A percentile compares a stretch with the other conserved stretches of the same genome.
These are phyloP conservation scores for Colletotrichum sp. DNA, from an alignment of 2,329 filamentous ascomycete species.

Conservation along the genomic window DNA sequence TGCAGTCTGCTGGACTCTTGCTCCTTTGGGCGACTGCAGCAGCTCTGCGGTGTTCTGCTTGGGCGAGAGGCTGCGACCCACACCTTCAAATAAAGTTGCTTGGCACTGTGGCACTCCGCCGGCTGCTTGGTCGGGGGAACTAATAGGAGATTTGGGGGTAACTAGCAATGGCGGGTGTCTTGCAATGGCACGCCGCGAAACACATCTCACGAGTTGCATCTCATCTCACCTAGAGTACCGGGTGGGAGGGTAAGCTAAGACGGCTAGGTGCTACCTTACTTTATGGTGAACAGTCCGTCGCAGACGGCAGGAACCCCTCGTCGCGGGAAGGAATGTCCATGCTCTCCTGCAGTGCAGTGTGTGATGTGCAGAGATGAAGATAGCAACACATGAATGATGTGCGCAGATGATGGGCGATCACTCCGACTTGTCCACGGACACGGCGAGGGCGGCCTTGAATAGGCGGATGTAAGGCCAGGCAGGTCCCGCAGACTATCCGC, in stretches of 20 bases:
- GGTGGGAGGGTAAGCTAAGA: neutral
- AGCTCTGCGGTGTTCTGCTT: slow-evolving; percentile 2
- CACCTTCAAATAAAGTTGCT: slow-evolving; percentile 17
- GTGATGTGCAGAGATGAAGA: neutral
- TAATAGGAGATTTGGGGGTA: neutral
- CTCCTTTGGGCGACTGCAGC: neutral
- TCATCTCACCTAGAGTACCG: neutral
- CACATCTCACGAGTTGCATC: slow-evolving; percentile 6
- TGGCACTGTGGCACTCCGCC: slow-evolving; percentile 11
- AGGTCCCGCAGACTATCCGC: neutral
- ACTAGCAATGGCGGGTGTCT: slow-evolving; percentile 8
- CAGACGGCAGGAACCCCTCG: neutral
- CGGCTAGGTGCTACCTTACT: neutral
- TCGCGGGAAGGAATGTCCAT: neutral
- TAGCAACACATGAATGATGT: slow-evolving; percentile 15
- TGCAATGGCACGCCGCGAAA: slow-evolving; percentile 15
- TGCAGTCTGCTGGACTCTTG: neutral
- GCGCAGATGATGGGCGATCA: slow-evolving; percentile 14
- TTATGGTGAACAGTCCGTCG: neutral
- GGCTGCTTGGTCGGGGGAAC: slow-evolving; percentile 12
- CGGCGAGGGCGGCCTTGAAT: neutral
- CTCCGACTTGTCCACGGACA: neutral
- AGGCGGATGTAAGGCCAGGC: neutral
- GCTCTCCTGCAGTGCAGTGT: neutral
- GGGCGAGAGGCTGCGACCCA: neutral